Evolutionary conservation across 140 eudicot genomes (phyloP), one percentile per base, ranked within the genome.

Genomic region (Senecio squalidus): DNA sequence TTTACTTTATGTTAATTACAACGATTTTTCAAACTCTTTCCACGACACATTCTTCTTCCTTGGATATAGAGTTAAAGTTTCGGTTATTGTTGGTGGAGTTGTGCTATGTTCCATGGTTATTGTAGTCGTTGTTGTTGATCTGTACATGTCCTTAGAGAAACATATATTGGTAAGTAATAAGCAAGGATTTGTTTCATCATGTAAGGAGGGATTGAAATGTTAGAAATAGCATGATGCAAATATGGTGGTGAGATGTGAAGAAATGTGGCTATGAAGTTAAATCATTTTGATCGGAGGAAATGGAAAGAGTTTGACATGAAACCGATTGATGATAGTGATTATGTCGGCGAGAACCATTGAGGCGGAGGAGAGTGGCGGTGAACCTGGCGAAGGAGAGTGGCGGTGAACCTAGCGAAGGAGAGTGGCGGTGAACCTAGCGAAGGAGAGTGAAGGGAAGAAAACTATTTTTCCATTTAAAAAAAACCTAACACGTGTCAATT

Each of bases 211-310:
- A 72, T 13, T 2, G 90, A 76, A 63, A 71, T 53, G 66, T 67
- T 72, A 25, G 82, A 44, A 7, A 86, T 34, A 51, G 83, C 62
- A 57, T 74, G 16, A 39, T 86, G 91, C 91, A 52, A 86, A 86
- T 41, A 86, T 15, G 68, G 95, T 86, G 64, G 84, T 13, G 87
- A 74, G 71, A 79, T 30, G 45, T 74, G 87, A 65, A 82, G 91
- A 72, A 82, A 80, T 55, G 90, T 82, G 64, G 89, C 84, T 22
- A 61, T 41, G 68, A 55, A 20, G 61, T 70, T 77, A 80, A 67
- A 86, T 18, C 87, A 82, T 30, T 76, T 77, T 71, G 59, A 44
- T 43, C 87, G 79, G 54, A 86, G 86, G 2, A 81, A 60, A 1
- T 15, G 61, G 49, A 91, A 72, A 62, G 91, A 82, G 74, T 71